Conservation (phyloP, 345 rosid species). For the Orychophragmus violaceus region DNA sequence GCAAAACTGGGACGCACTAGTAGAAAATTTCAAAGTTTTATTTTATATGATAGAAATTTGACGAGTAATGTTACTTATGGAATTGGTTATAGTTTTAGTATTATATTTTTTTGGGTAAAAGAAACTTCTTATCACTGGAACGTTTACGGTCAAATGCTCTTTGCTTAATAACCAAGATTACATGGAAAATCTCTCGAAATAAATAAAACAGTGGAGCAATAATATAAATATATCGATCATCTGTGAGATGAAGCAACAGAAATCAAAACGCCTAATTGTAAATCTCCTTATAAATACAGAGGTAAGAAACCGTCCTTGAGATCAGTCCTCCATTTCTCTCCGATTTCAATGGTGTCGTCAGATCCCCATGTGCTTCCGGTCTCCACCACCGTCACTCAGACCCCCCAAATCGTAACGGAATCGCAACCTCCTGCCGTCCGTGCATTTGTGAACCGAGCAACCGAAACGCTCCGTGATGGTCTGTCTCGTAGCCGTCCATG, state of each 20-base stretch:
- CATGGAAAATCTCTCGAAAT: background rate
- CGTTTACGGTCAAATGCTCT: background rate
- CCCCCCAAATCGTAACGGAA: constrained; percentile 11
- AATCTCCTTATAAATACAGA: constrained; percentile 5
- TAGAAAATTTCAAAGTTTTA: too few relatives aligned
- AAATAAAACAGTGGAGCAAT: too few relatives aligned
- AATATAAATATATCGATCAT: background rate
- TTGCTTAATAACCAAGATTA: background rate
- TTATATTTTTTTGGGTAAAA: background rate
- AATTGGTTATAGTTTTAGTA: background rate
- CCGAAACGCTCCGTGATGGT: constrained; percentile 4
- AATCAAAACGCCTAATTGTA: background rate
- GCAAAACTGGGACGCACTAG: too few relatives aligned
- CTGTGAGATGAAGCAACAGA: background rate
- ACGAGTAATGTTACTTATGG: background rate
- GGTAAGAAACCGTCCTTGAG: background rate
- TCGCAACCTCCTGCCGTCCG: constrained; percentile 4
- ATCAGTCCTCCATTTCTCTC: background rate
- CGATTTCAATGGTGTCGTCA: constrained; percentile 28
- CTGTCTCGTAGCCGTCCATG: constrained; percentile 27
- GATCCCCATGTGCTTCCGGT: constrained; percentile 22
- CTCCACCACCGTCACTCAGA: constrained; percentile 10
- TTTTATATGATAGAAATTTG: background rate
- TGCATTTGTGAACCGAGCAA: background rate
- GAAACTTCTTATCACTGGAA: background rate